A percentile compares a stretch with the other conserved stretches of the same genome.
phyloP scores from a whole-genome alignment of 805 yeast species.

The Brettanomyces anomalus region DNA sequence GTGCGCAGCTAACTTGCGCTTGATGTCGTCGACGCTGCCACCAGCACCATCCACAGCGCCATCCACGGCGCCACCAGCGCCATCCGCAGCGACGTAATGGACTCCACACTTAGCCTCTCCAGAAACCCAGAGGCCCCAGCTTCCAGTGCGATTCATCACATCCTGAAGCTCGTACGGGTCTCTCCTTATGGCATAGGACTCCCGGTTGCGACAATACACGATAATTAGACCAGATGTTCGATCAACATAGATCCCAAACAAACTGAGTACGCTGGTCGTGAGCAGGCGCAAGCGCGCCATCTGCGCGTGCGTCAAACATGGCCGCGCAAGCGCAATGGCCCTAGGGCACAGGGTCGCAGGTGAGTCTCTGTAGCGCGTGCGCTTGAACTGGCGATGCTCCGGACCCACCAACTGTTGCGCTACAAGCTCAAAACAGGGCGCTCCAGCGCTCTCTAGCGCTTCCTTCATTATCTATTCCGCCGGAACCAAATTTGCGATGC shows the following conservation, averaged over 20 bases:
- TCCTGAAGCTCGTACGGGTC: conserved; percentile 19
- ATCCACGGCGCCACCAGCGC: too few species aligned
- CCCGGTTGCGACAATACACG: conserved; percentile 13
- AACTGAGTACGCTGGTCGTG: conserved; percentile 16
- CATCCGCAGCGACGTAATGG: conserved; percentile 3
- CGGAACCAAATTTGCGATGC: too few species aligned
- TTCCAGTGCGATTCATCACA: conserved; percentile 16
- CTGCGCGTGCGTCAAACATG: conserved; percentile 5
- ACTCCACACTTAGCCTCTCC: conserved; percentile 1
- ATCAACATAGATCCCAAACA: conserved; percentile 22
- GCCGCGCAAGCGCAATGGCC: conserved; percentile 8
- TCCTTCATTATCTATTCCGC: too few species aligned
- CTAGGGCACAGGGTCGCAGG: conserved; percentile 4
- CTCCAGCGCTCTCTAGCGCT: too few species aligned
- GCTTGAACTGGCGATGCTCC: conserved; percentile 11
- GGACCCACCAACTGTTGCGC: conserved; percentile 20
- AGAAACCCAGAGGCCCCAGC: conserved; percentile 7
- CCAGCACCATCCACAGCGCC: background rate
- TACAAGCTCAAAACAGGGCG: conserved; percentile 4
- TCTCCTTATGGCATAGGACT: conserved; percentile 18
- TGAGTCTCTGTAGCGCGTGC: conserved; percentile 14
- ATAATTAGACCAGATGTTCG: conserved; percentile 12
- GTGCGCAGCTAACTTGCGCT: too few species aligned
- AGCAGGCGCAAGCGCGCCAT: conserved; percentile 4
- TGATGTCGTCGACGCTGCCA: background rate